Conservation (phyloP, 352 stramenopile genomes). For the Phytophthora foliorum region DNA sequence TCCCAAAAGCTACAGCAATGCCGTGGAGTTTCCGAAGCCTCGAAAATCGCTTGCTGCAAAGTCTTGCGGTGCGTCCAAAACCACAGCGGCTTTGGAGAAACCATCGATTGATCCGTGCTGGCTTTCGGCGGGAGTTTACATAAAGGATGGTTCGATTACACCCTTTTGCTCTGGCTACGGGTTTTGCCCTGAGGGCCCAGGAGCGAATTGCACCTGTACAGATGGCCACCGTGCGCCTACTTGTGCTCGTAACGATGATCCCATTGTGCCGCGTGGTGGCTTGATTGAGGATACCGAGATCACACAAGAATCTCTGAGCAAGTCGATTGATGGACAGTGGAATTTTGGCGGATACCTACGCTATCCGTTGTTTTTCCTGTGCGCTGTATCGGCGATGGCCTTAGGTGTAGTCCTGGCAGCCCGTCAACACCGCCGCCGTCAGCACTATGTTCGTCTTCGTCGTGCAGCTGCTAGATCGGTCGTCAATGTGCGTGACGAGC, state of each 20-base stretch:
- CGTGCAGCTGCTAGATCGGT: neutral
- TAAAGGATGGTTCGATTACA: conserved; percentile 60
- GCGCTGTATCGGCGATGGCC: conserved; percentile 33
- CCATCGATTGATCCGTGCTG: conserved; percentile 84
- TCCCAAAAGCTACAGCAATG: conserved; percentile 49
- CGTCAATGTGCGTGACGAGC: neutral
- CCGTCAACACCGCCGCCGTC: conserved; percentile 25
- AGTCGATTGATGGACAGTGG: neutral
- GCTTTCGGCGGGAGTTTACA: conserved; percentile 70
- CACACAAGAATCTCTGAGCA: conserved; percentile 10
- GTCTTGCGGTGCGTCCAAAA: conserved; percentile 18
- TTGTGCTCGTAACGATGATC: conserved; percentile 55
- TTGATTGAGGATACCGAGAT: neutral
- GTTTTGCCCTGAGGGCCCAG: conserved; percentile 65
- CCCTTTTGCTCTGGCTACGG: conserved; percentile 81
- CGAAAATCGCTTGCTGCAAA: conserved; percentile 39
- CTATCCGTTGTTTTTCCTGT: conserved; percentile 40
- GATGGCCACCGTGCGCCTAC: conserved; percentile 40
- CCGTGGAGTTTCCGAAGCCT: conserved; percentile 51
- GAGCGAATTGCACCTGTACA: conserved; percentile 73
- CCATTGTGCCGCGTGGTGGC: conserved; percentile 42
- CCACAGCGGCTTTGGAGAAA: conserved; percentile 29
- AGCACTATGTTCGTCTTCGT: conserved; percentile 16
- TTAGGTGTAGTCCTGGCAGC: conserved; percentile 23
- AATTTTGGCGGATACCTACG: conserved; percentile 15